These are phyloP conservation scores for Paralagenidium karlingii DNA, from an alignment of 352 stramenopile species.

Conservation along the genomic window DNA sequence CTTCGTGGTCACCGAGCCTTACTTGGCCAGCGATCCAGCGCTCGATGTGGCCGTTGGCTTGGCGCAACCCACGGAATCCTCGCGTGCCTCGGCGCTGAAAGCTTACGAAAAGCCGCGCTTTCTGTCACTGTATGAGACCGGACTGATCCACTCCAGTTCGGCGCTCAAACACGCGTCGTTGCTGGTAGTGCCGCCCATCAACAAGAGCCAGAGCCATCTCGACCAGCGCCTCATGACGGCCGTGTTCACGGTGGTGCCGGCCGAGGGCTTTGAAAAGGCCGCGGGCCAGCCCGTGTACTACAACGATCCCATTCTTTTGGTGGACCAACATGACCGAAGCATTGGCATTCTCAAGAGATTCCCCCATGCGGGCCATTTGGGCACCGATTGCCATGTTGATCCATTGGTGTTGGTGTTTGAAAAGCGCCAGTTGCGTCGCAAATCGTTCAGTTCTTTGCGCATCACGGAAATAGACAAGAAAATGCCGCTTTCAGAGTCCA, in stretches of 20 bases:
- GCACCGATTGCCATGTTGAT: conserved; percentile 15
- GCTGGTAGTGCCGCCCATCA: conserved; percentile 10
- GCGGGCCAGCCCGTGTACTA: conserved; percentile 22
- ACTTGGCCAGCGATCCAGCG: too few species aligned
- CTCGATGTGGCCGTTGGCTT: too few species aligned
- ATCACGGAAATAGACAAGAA: too few species aligned
- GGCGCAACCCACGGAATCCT: too few species aligned
- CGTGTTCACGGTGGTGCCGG: conserved; percentile 20
- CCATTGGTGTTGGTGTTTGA: conserved; percentile 22
- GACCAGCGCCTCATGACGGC: conserved; percentile 4
- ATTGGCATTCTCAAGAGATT: conserved; percentile 14
- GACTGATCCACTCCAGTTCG: too few species aligned
- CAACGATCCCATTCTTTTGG: conserved; percentile 21
- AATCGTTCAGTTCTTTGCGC: too few species aligned
- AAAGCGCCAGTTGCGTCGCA: conserved; percentile 1
- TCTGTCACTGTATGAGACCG: too few species aligned
- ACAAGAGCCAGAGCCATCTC: background rate
- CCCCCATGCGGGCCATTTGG: conserved; percentile 14
- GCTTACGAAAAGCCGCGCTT: too few species aligned
- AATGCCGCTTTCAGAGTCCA: too few species aligned
- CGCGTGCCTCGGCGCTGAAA: too few species aligned
- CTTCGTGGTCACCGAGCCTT: too few species aligned
- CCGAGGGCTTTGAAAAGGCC: conserved; percentile 24
- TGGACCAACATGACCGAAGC: conserved; percentile 14
- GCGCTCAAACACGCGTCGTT: too few species aligned